These are phyloP conservation scores for Yarrowia sp. DNA, from an alignment of 805 yeast genomes.

Conservation along the genomic window DNA sequence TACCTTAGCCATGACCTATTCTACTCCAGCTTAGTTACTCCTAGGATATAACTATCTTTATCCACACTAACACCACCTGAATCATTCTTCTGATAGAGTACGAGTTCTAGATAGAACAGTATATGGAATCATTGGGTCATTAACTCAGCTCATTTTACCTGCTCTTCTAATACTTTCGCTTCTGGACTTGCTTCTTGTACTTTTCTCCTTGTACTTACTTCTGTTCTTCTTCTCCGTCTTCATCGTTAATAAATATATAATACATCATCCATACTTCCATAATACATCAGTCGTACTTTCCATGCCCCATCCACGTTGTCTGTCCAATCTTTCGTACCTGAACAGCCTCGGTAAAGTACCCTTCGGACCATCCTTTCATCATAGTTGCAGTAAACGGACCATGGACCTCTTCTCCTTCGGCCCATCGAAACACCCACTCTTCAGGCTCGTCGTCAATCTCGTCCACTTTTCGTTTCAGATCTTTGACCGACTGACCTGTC, in stretches of 20 bases:
- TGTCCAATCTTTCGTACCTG: slow-evolving; percentile 40
- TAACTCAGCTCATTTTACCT: no score
- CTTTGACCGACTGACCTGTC: slow-evolving; percentile 40
- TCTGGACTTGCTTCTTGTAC: no score
- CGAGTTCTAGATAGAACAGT: no score
- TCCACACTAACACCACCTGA: no score
- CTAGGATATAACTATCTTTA: no score
- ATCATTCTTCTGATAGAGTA: no score
- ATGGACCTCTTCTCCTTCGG: slow-evolving; percentile 42
- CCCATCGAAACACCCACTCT: slow-evolving; percentile 52
- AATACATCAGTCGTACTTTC: not conserved
- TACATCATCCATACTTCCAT: not conserved
- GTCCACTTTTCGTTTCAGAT: slow-evolving; percentile 32
- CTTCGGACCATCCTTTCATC: slow-evolving; percentile 49
- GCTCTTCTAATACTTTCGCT: no score
- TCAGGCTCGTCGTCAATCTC: slow-evolving; percentile 34
- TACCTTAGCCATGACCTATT: no score
- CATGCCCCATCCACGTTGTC: not conserved
- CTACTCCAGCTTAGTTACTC: no score
- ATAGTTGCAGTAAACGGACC: slow-evolving; percentile 52
- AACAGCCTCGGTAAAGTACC: slow-evolving; percentile 48
- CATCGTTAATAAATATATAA: not conserved
- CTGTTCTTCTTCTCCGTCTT: no score
- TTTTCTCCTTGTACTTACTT: no score
- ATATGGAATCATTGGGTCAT: no score